Evolutionary conservation across 805 yeast genomes (phyloP).

Genomic region (Torulaspora quercuum): DNA sequence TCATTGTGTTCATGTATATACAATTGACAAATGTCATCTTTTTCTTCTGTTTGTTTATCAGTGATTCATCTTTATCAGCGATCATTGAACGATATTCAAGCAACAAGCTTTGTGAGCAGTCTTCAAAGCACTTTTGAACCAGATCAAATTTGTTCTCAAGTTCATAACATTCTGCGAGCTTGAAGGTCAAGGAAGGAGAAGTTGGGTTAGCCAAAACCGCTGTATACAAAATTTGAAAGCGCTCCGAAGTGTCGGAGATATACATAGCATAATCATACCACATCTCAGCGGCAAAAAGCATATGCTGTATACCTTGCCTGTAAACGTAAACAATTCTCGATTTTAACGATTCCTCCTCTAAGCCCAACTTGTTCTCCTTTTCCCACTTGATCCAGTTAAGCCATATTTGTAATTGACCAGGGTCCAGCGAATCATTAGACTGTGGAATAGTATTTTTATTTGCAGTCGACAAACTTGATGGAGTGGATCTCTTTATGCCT

Average conservation of each 20-base stretch:
- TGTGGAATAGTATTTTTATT: constrained; percentile 32
- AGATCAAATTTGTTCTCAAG: constrained; percentile 47
- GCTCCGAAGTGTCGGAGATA: constrained; percentile 21
- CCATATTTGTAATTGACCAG: constrained; percentile 53
- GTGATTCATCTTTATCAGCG: constrained; percentile 12
- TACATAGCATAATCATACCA: constrained; percentile 41
- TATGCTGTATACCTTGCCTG: constrained; percentile 53
- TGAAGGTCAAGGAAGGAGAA: constrained; percentile 63
- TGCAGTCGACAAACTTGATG: constrained; percentile 27
- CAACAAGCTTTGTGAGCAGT: constrained; percentile 47
- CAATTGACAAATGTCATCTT: constrained; percentile 62
- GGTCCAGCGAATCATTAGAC: constrained; percentile 16
- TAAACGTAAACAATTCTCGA: constrained; percentile 68
- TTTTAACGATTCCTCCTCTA: constrained; percentile 48
- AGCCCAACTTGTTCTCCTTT: constrained; percentile 59
- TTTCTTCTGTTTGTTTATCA: constrained; percentile 20
- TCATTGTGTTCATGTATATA: constrained; percentile 65
- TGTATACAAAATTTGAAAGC: constrained; percentile 42
- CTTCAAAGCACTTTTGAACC: constrained; percentile 49
- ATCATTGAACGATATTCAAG: constrained; percentile 35
- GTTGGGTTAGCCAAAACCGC: constrained; percentile 64
- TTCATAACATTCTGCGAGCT: constrained; percentile 69
- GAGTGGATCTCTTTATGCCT: constrained; percentile 44
- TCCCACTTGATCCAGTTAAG: constrained; percentile 79
- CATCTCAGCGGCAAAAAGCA: constrained; percentile 36